Base-by-base conservation (phyloP, 2,329 filamentous ascomycete genomes). In the Chalara sp. region DNA sequence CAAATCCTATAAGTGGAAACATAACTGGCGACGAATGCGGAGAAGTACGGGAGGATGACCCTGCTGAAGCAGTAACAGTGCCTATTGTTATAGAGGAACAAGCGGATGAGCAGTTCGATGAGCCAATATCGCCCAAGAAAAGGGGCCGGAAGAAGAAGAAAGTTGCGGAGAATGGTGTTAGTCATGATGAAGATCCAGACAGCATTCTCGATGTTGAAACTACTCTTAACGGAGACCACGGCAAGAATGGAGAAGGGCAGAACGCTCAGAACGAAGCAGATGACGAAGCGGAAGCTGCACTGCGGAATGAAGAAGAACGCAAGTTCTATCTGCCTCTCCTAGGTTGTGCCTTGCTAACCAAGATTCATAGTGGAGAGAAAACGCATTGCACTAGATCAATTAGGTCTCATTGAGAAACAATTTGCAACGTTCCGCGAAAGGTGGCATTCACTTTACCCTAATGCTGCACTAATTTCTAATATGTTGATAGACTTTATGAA, bases 371-470 rank as follows among this genome's bases (percentile, higher is more conserved):
- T 87, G 57, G 81, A 87, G 62, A 84, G 83, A 64, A 93, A 92
- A 70, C 84, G 83, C 63, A 79, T 80, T 33, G 91, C 91, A 0
- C 84, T 91, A 64, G 87, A 90, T 50, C 83, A 89, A 58, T 78
- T 96, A 60, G 77, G 81, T 13, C 79, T 81, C 13, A 86, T 99
- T 42, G 92, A 97, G 66, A 86, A 86, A 66, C 88, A 93, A 64
- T 99, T 99, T 70, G 82, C 85, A 53, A 79, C 86, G 13, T 88
- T 97, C 63, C 81, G 90, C 62, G 90, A 90, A 57, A 84, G 83
- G 84, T 87, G 65, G 61, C 21, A 21, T 21, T 21, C 21, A 3
- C 21, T 21, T 21, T 21, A 21, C 21, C 21, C 21, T 21, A 21
- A 21, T 21, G 21, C 21, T 21, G 21, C 21, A 21, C 21, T 21